These are phyloP conservation scores for Mycosphaerella sp. DNA, from an alignment of 2,329 filamentous ascomycete species.

Conservation along the genomic window DNA sequence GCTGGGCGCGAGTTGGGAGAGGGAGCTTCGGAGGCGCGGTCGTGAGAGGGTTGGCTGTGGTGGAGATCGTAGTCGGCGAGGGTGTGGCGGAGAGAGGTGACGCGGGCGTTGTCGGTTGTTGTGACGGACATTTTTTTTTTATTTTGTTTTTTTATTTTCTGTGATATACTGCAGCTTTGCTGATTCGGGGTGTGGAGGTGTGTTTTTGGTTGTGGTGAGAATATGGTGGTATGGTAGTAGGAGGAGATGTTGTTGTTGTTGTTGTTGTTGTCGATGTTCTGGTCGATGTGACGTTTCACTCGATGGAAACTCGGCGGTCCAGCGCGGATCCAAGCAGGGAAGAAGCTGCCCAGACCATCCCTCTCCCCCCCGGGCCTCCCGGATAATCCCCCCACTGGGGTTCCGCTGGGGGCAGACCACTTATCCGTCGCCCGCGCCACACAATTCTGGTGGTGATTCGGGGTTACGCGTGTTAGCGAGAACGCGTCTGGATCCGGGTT, in stretches of 20 bases:
- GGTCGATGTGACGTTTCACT: not conserved
- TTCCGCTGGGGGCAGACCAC: not conserved
- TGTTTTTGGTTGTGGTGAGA: too few species aligned
- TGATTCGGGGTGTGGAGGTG: too few species aligned
- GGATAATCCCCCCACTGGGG: not conserved
- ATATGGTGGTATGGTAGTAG: too few species aligned
- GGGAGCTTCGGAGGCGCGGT: constrained; percentile 26
- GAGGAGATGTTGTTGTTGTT: too few species aligned
- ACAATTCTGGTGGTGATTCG: too few species aligned
- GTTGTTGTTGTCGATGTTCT: not conserved
- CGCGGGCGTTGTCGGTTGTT: constrained; percentile 38
- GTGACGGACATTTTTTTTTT: constrained; percentile 38
- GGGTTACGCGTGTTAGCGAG: not conserved
- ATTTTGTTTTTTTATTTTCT: too few species aligned
- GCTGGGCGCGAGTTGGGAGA: constrained; percentile 29
- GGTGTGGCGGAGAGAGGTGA: constrained; percentile 33
- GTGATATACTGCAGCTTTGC: too few species aligned
- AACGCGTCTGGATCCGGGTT: not conserved
- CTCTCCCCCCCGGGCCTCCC: too few species aligned
- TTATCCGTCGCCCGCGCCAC: not conserved
- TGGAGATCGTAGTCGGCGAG: constrained; percentile 46
- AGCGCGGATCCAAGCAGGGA: not conserved
- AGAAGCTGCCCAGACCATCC: too few species aligned
- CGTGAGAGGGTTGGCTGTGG: constrained; percentile 30
- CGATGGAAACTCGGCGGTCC: not conserved